Evolutionary conservation across 768 basidiomycete genomes (phyloP), one percentile per base, ranked within the genome.

Genomic region (Solioccasus polychromus): DNA sequence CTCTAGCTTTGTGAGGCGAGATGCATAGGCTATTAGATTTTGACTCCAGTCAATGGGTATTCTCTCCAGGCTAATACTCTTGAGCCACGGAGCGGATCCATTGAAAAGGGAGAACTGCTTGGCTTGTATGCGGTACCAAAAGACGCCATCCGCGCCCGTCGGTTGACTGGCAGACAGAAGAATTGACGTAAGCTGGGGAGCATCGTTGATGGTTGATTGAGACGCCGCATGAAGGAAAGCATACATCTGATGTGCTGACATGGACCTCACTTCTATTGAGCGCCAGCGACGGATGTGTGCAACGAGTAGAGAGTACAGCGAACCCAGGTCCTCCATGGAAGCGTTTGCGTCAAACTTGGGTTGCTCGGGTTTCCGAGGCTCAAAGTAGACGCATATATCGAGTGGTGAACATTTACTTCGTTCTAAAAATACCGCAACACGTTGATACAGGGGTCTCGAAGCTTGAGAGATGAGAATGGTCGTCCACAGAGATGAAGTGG

Each of bases 31-130:
- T 19, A 56, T 29, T 4, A 68, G 51, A 4, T 71, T 64, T 19
- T 67, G 62, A 20, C 72, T 69, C 85, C 85, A 87, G 47, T 79
- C 73, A 29, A 87, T 61, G 53, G 85, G 82, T 14, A 85, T 79
- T 26, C 82, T 82, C 79, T 79, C 83, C 19, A 88, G 65, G 6
- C 68, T 64, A 28, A 77, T 66, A 5, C 68, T 50, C 23, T 57
- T 60, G 15, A 88, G 63, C 4, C 67, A 69, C 1, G 85, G 85
- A 5, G 62, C 59, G 19, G 73, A 71, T 23, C 73, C 70, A 2
- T 74, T 70, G 55, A 85, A 79, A 15, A 76, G 70, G 9, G 74
- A 63, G 63, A 82, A 82, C 12, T 29, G 41, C 3, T 31, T 44
- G 3, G 69, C 68, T 30, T 61, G 60, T 22, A 71, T 68, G 15